These are phyloP conservation scores for Colletotrichum destructivum DNA, from an alignment of 2,329 filamentous ascomycete species.

Conservation along the genomic window DNA sequence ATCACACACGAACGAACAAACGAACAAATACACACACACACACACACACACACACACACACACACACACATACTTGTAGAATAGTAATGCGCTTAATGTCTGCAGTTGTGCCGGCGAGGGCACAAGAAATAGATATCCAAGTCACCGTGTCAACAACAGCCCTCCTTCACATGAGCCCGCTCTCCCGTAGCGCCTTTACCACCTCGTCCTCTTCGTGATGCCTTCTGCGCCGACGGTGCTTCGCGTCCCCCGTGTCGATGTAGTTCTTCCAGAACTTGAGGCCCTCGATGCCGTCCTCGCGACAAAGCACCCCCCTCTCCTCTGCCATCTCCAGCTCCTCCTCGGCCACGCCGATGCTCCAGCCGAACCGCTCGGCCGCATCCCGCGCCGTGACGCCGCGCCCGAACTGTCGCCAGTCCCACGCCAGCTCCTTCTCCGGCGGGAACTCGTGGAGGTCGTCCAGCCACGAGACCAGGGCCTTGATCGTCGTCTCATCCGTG, in stretches of 20 bases:
- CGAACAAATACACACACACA: not conserved
- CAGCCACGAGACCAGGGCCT: slow-evolving; percentile 83
- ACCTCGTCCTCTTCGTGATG: slow-evolving; percentile 57
- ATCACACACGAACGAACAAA: not conserved
- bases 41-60: slow-evolving; percentile 10
- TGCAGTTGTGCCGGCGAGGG: slow-evolving; percentile 17
- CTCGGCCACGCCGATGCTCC: slow-evolving; percentile 96
- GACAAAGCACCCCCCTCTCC: slow-evolving; percentile 87
- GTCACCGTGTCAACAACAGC: not conserved
- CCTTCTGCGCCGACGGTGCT: slow-evolving; percentile 47
- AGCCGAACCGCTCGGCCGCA: slow-evolving; percentile 89
- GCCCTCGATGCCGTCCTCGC: slow-evolving; percentile 93
- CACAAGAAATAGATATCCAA: slow-evolving; percentile 36
- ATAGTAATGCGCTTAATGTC: slow-evolving; percentile 42
- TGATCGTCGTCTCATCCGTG: slow-evolving; percentile 91
- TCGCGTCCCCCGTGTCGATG: slow-evolving; percentile 63
- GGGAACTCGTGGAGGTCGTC: slow-evolving; percentile 78
- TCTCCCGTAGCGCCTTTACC: slow-evolving; percentile 59
- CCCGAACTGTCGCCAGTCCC: slow-evolving; percentile 86
- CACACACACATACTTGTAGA: slow-evolving; percentile 33
- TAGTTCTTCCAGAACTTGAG: slow-evolving; percentile 94
- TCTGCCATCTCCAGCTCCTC: slow-evolving; percentile 99
- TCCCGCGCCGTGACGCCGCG: slow-evolving; percentile 92
- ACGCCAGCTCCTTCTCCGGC: slow-evolving; percentile 75
- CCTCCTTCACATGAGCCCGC: slow-evolving; percentile 53